Percentiles rank a stretch among this genome's conserved stretches.
Evolutionary conservation across 2,329 filamentous ascomycete genomes (phyloP).

Genomic region (Apiospora pterosperma): DNA sequence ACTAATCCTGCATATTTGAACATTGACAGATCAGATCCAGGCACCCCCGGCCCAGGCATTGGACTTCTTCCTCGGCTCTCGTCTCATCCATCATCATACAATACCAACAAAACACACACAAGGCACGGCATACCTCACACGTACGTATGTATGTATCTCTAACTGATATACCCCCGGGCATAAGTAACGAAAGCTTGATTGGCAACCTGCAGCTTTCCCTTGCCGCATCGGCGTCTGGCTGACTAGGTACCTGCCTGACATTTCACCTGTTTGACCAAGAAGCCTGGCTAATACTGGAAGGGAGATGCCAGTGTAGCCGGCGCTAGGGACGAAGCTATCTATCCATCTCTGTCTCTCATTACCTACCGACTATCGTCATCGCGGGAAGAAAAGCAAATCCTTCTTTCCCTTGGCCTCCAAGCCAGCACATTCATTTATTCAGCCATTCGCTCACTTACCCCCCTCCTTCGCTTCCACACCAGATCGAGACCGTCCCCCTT

Average conservation of each 20-base stretch:
- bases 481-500: background rate
- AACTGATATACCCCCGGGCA: background rate
- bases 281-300: background rate
- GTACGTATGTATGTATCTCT: background rate
- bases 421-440: background rate
- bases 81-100: background rate
- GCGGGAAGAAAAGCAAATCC: background rate
- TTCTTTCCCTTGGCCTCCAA: background rate
- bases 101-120: background rate
- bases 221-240: background rate
- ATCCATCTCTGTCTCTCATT: background rate
- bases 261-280: background rate
- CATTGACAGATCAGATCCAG: slow-evolving; percentile 2
- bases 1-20: background rate
- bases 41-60: background rate
- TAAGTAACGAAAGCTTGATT: background rate
- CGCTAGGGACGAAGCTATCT: background rate
- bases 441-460: background rate
- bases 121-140: background rate
- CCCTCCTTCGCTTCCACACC: background rate
- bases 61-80: background rate
- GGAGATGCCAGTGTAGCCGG: background rate
- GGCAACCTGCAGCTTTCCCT: background rate
- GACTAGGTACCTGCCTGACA: background rate
- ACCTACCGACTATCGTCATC: background rate